Evolutionary conservation across 1,284 basidiomycete species (phyloP), one percentile per base, ranked within the genome.

Genomic region (Ganoderma multipileum): DNA sequence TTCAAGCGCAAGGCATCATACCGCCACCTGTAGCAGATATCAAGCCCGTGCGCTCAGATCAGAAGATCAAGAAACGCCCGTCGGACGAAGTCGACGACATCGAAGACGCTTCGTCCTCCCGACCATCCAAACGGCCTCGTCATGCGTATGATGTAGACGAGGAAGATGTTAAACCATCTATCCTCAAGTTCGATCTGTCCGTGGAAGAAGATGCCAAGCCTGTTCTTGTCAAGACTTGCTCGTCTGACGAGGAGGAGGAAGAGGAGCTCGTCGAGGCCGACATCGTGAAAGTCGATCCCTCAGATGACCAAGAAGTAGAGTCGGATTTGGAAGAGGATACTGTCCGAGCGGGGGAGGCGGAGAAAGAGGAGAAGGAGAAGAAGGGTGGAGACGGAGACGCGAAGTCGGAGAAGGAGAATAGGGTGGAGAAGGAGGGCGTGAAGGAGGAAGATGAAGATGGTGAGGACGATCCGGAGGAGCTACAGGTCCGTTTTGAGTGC

Each of bases 1-100:
- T 72, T 0, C 71, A 72, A 61, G 71, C 71, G 5, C 71, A 72
- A 52, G 68, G 57, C 1, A 67, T 72, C 11, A 63, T 65, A 23
- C 71, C 68, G 11, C 60, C 44, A 18, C 42, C 63, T 38, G 52
- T n/a, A 16, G 38, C 58, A 42, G 52, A 57, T n/a, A 26, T 20
- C 14, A 38, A 36, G 47, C 36, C 42, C 36, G 14, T 42, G 30
- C 42, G 20, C 8, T 33, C 23, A 12, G 47, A 52, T 11, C 61
- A 50, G 42, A 39, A 63, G 47, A 42, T 38, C 61, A 38, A 52
- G 61, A 47, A 38, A 50, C 42, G 47, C 36, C 61, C 23, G 6
- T 52, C 58, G 12, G 58, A 60, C 12, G 58, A 39, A 60, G 28
- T 28, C 0, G n/a, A 30, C 6, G 41, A 11, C 36, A n/a, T 16